Evolutionary conservation across 2,329 filamentous ascomycete species (phyloP).

Genomic region (Trichoderma sp.): DNA sequence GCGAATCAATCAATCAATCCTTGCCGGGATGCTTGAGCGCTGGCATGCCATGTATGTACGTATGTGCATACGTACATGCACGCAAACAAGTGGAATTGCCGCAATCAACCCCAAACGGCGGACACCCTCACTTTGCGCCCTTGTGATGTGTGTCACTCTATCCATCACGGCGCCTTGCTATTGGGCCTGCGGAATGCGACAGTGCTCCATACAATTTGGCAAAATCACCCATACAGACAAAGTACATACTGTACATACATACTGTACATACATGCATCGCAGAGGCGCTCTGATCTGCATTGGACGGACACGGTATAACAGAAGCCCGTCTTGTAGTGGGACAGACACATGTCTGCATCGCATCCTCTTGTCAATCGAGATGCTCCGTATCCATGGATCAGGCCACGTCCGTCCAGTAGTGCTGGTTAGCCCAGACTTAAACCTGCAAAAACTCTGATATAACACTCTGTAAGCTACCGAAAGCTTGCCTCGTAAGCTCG

Average conservation of each 20-base stretch:
- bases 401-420: neutral
- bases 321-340: neutral
- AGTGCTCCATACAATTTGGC: too few species aligned
- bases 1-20: neutral
- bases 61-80: too few species aligned
- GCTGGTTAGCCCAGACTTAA: neutral
- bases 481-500: neutral
- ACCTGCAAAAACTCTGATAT: neutral
- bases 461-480: neutral
- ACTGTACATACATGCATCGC: too few species aligned
- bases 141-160: neutral
- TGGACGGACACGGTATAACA: neutral
- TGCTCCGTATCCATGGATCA: neutral
- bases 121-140: conserved; percentile 6
- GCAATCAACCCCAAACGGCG: conserved; percentile 14
- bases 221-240: too few species aligned
- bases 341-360: neutral
- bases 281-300: neutral
- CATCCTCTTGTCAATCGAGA: neutral
- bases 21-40: neutral
- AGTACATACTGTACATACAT: too few species aligned
- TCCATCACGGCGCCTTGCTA: neutral
- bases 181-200: neutral
- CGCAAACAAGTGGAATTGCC: neutral
- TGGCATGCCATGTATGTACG: neutral